A percentile compares a stretch with the other conserved stretches of the same genome.
Conservation (phyloP, 441 rosid species). For the Jatropha podagrica region DNA sequence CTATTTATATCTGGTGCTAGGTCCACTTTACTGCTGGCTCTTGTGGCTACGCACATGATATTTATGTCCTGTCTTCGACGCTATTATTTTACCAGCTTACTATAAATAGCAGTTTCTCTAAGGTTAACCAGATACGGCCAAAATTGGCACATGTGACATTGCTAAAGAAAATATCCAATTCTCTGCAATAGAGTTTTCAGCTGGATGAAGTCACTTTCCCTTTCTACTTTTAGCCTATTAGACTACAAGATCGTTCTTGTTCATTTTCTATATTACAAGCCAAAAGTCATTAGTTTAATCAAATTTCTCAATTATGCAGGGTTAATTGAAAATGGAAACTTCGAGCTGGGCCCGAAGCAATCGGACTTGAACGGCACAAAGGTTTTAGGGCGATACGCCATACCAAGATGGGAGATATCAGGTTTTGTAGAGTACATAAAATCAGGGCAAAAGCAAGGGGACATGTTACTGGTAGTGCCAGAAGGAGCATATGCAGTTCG, state of each 20-base stretch:
- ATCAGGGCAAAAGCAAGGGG: constrained; percentile 82
- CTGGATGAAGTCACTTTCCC: background rate
- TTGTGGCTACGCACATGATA: constrained; percentile 17
- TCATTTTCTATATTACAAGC: too few species aligned
- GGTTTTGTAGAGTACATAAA: constrained; percentile 82
- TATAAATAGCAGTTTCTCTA: background rate
- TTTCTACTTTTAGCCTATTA: background rate
- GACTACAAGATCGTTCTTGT: too few species aligned
- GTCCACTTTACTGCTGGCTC: constrained; percentile 4
- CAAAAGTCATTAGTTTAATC: too few species aligned
- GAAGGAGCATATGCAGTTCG: constrained; percentile 63
- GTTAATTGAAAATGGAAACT: constrained; percentile 63
- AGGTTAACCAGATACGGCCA: background rate
- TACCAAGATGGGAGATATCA: constrained; percentile 62
- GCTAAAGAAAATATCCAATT: too few species aligned
- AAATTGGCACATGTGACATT: background rate
- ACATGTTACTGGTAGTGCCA: constrained; percentile 78
- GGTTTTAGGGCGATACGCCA: constrained; percentile 38
- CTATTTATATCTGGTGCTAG: background rate
- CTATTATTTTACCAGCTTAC: background rate
- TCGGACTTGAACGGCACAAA: constrained; percentile 58
- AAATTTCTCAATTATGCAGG: constrained; percentile 36
- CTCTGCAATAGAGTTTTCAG: too few species aligned
- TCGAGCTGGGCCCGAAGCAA: constrained; percentile 64
- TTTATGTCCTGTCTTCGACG: constrained; percentile 1